A percentile compares a stretch with the other conserved stretches of the same genome.
Evolutionary conservation across 179 eudicot genomes (phyloP).

Genomic region (Silene noctiflora): DNA sequence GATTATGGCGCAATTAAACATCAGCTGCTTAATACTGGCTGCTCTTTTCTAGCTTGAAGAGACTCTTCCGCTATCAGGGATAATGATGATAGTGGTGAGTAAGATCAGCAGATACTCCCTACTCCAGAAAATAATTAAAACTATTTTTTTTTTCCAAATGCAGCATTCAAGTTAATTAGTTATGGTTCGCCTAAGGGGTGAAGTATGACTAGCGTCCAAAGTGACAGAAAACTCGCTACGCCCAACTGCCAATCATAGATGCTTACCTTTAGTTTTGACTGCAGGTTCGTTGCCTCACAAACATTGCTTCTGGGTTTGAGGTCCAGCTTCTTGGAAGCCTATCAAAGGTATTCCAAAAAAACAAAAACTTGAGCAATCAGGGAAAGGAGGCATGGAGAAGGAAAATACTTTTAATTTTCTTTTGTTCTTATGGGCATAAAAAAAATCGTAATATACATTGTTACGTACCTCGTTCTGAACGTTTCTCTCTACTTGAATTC

Average conservation of each 20-base stretch:
- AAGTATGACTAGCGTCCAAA: conserved; percentile 3
- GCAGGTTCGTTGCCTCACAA: conserved; percentile 26
- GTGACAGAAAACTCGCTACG: not conserved
- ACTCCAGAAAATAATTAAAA: too few relatives aligned
- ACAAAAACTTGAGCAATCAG: conserved; percentile 7
- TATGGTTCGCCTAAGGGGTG: not conserved
- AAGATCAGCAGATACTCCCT: too few relatives aligned
- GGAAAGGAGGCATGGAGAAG: not conserved
- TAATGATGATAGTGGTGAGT: too few relatives aligned
- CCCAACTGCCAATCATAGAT: not conserved
- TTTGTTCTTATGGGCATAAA: not conserved
- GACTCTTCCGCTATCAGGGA: too few relatives aligned
- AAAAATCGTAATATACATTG: not conserved
- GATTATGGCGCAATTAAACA: too few relatives aligned
- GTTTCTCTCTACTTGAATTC: conserved; percentile 46
- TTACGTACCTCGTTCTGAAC: conserved; percentile 46
- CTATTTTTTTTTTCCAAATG: not conserved
- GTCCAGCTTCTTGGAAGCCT: conserved; percentile 35
- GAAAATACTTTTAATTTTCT: not conserved
- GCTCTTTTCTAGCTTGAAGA: too few relatives aligned
- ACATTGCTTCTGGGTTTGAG: conserved; percentile 33
- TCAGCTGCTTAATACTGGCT: too few relatives aligned
- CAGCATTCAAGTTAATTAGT: too few relatives aligned
- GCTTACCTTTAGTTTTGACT: conserved; percentile 39
- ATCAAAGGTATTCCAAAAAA: not conserved